Conservation (phyloP, 2,329 filamentous ascomycete genomes). For the Fusarium poae region DNA sequence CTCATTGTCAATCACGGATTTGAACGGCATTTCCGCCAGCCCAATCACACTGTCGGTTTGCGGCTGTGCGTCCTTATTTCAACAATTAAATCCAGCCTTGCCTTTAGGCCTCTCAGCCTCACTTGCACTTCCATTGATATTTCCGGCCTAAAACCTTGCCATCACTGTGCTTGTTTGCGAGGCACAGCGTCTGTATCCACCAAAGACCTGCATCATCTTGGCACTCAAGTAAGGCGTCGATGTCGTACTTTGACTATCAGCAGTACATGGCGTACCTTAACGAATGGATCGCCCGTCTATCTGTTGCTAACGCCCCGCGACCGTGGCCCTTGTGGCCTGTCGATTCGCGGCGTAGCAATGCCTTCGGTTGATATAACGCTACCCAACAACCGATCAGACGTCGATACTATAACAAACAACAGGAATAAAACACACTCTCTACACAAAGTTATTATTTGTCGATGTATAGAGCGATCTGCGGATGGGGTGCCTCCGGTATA, state of each 20-base stretch:
- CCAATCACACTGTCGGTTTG: conserved; percentile 17
- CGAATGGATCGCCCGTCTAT: neutral
- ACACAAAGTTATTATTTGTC: neutral
- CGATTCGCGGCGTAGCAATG: conserved; percentile 5
- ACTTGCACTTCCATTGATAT: neutral
- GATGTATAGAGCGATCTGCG: neutral
- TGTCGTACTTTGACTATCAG: neutral
- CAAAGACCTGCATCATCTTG: neutral
- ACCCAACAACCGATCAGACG: neutral
- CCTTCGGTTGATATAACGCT: conserved; percentile 6
- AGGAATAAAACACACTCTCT: neutral
- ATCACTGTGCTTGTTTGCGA: conserved; percentile 14
- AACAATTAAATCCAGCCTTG: conserved; percentile 19
- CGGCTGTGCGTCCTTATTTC: conserved; percentile 7
- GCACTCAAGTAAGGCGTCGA: neutral
- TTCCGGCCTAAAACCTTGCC: conserved; percentile 11
- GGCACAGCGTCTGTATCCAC: neutral
- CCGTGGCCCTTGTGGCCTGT: neutral
- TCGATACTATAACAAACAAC: neutral
- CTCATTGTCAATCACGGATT: conserved; percentile 33
- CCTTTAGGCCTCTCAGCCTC: conserved; percentile 12
- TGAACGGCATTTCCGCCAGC: conserved; percentile 16
- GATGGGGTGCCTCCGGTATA: neutral
- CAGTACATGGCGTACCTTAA: neutral
- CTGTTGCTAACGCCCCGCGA: conserved; percentile 5